Percentiles rank a stretch among this genome's conserved stretches.
phyloP scores from a whole-genome alignment of 352 stramenopile species.

The Globisporangium orthogonon region DNA sequence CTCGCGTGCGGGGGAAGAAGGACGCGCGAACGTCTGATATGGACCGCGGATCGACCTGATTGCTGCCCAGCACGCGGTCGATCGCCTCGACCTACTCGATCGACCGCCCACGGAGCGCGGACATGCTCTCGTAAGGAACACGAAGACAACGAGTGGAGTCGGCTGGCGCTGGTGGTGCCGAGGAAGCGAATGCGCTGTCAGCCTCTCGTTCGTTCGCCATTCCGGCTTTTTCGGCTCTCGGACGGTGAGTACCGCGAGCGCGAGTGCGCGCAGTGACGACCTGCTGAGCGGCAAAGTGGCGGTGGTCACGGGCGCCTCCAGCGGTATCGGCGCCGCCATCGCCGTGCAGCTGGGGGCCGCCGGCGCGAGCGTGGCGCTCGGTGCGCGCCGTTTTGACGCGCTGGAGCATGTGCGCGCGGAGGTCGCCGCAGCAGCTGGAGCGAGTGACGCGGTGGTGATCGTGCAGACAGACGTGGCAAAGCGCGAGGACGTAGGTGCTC shows the following conservation, averaged over 20 bases:
- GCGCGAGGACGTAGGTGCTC: conserved; percentile 47
- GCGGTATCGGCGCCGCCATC: conserved; percentile 84
- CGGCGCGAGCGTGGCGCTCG: conserved; percentile 80
- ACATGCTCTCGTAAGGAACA: no score
- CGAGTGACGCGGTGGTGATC: conserved; percentile 26
- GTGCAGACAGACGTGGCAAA: conserved; percentile 66
- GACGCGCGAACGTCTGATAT: background rate
- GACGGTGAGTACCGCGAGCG: background rate
- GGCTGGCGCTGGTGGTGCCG: no score
- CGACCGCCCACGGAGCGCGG: no score
- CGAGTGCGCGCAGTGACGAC: background rate
- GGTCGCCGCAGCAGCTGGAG: conserved; percentile 25
- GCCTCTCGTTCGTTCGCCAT: background rate
- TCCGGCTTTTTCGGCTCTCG: background rate
- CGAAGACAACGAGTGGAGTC: no score
- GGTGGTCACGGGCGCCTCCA: conserved; percentile 84
- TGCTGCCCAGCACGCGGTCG: background rate
- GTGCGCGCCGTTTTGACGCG: conserved; percentile 58
- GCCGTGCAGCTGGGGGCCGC: conserved; percentile 52
- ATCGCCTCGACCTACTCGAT: no score
- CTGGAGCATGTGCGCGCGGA: conserved; percentile 34
- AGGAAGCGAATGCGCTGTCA: no score
- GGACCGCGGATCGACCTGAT: background rate
- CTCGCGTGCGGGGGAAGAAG: background rate
- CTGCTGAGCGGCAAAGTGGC: conserved; percentile 70